phyloP scores from a whole-genome alignment of 2,329 filamentous ascomycete genomes.

The Chaetoscypha palmicola region DNA sequence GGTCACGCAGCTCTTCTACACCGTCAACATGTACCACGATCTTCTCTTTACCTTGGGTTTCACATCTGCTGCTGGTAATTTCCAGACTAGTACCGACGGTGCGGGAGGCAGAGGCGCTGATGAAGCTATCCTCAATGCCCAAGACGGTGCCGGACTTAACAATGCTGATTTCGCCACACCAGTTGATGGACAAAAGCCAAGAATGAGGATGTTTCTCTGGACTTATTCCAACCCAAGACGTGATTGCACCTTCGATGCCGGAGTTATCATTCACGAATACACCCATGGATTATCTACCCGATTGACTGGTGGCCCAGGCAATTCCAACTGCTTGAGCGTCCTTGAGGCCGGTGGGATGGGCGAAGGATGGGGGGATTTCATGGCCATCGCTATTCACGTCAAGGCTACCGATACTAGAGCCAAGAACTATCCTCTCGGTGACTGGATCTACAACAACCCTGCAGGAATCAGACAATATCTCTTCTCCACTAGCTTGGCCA shows the following conservation, averaged over 20 bases:
- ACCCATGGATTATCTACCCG: constrained; percentile 41
- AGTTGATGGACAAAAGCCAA: constrained; percentile 41
- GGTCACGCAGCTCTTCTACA: constrained; percentile 54
- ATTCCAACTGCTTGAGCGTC: constrained; percentile 38
- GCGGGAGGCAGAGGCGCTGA: constrained; percentile 45
- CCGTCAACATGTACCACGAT: constrained; percentile 52
- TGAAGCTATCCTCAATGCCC: constrained; percentile 48
- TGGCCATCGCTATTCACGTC: constrained; percentile 43
- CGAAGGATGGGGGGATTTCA: constrained; percentile 52
- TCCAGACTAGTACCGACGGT: constrained; percentile 50
- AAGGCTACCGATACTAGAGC: constrained; percentile 39
- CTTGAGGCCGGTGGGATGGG: constrained; percentile 50
- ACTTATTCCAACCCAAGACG: constrained; percentile 36
- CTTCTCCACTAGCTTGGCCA: constrained; percentile 43
- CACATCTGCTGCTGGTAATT: constrained; percentile 52
- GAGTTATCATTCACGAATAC: constrained; percentile 54
- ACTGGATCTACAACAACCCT: constrained; percentile 40
- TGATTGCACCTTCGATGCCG: constrained; percentile 44
- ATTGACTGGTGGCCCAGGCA: constrained; percentile 38
- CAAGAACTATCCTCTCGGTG: constrained; percentile 43
- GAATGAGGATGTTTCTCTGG: constrained; percentile 57
- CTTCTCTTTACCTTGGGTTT: constrained; percentile 51
- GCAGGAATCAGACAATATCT: constrained; percentile 42
- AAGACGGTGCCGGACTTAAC: constrained; percentile 48
- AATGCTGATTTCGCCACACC: constrained; percentile 53